Evolutionary conservation across 208 protist genomes (phyloP), one percentile per base, ranked within the genome.

Genomic region (Porcisia deanei): DNA sequence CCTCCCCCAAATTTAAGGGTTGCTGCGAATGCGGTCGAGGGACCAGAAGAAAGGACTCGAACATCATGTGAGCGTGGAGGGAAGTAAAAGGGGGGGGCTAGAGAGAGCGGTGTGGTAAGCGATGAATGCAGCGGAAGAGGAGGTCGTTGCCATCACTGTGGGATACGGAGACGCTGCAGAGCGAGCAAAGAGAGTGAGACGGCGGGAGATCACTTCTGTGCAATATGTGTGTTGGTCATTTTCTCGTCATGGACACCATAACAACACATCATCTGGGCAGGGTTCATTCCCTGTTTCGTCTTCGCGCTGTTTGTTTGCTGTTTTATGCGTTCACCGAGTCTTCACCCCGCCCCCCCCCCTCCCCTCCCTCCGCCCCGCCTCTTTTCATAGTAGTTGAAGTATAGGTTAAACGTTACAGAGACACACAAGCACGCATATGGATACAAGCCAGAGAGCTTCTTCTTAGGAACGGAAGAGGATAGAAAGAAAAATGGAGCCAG

Each of bases 301-400:
- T 18, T 69, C 14, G 64, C 14, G 49, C 49, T 54, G 49, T 54
- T 54, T 9, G 49, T 54, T 20, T 25, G 3, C 34, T 69, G 30
- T 30, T 30, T 30, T 30, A 30, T 30, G 12, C 49, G 18, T 54
- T 22, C 54, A 58, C 54, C 54, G 54, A 14, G 6, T 25, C 54
- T 47, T 54, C 25, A 59, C 34, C 54, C 10, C n/a, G n/a, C n/a
- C 43, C 8, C 37, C 12, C 45, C n/a, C 20, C 8, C 57, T n/a
- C 7, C 53, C 39, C 55, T 0, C 83, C 41, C 75, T 57, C 58
- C 61, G 64, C 66, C 53, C 60, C 75, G 53, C 64, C 30, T 75
- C 30, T 64, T 8, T 77, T 53, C 65, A 20, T 57, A 43, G 8
- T 73, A 57, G 34, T 73, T 63, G 18, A 18, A 54, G 18, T 52